Conservation (phyloP, 495 filamentous ascomycete species). For the Xylaria flabelliformis region DNA sequence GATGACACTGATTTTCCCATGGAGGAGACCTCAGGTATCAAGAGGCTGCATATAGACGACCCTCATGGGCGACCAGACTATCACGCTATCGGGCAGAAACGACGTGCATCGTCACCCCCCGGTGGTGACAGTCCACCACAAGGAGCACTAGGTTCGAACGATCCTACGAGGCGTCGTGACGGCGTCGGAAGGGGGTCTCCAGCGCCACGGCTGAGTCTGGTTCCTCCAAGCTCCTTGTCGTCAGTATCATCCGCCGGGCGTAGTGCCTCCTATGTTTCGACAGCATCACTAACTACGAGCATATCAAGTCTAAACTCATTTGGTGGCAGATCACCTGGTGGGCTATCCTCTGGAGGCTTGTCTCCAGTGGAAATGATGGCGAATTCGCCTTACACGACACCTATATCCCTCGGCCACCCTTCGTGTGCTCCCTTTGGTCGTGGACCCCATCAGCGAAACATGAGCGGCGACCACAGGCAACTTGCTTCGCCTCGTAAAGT, state of each 20-base stretch:
- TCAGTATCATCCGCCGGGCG: constrained; percentile 74
- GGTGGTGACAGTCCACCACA: constrained; percentile 70
- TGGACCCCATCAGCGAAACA: constrained; percentile 54
- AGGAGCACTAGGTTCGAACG: constrained; percentile 62
- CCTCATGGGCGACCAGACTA: constrained; percentile 49
- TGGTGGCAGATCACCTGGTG: constrained; percentile 75
- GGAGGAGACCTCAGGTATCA: constrained; percentile 66
- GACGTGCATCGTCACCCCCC: constrained; percentile 81
- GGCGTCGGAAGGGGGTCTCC: constrained; percentile 63
- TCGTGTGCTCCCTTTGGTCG: constrained; percentile 59
- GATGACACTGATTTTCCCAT: constrained; percentile 70
- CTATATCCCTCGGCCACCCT: constrained; percentile 66
- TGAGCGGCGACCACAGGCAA: constrained; percentile 51
- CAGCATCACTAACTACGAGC: constrained; percentile 69
- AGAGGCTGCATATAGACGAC: constrained; percentile 65
- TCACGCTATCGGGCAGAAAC: constrained; percentile 65
- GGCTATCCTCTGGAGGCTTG: constrained; percentile 67
- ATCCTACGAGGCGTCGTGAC: constrained; percentile 71
- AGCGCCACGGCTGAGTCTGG: constrained; percentile 63
- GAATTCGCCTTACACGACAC: constrained; percentile 65
- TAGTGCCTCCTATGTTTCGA: constrained; percentile 78
- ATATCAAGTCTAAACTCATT: constrained; percentile 75
- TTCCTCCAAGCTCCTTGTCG: constrained; percentile 71
- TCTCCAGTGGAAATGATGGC: constrained; percentile 60
- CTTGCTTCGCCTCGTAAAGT: constrained; percentile 56